phyloP scores from a whole-genome alignment of 371 early-diverging fungal genomes.

The Mortierella sp. region DNA sequence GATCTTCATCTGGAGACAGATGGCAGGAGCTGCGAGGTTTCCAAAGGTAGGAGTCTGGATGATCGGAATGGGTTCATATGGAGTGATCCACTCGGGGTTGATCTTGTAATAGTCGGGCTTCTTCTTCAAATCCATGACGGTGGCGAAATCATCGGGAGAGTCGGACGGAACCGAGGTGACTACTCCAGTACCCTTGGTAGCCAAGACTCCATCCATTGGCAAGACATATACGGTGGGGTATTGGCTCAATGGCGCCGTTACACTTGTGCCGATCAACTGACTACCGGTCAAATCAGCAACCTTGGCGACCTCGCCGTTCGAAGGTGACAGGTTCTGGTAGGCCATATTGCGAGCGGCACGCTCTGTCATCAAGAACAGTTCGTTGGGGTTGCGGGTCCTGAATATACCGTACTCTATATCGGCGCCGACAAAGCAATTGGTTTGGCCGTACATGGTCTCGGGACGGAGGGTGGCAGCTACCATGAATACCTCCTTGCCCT shows the following conservation, averaged over 20 bases:
- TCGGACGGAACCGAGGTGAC: slow-evolving; percentile 99
- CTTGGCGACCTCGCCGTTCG: slow-evolving; percentile 74
- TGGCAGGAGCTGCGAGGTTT: slow-evolving; percentile 82
- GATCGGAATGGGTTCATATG: slow-evolving; percentile 86
- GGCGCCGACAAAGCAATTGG: slow-evolving; percentile 97
- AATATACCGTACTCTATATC: slow-evolving; percentile 91
- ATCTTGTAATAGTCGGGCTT: slow-evolving; percentile 95
- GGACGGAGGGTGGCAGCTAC: slow-evolving; percentile 98
- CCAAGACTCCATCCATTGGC: slow-evolving; percentile 96
- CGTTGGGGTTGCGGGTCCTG: slow-evolving; percentile 77
- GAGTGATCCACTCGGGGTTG: slow-evolving; percentile 86
- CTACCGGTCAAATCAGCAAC: slow-evolving; percentile 84
- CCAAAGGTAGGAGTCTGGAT: slow-evolving; percentile 91
- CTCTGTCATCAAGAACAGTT: slow-evolving; percentile 89
- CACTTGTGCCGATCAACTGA: slow-evolving; percentile 88
- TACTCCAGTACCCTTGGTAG: slow-evolving; percentile 97
- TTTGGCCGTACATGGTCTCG: slow-evolving; percentile 99
- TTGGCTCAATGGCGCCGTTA: slow-evolving; percentile 87
- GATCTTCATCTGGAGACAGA: slow-evolving; percentile 93
- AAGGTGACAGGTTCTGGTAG: slow-evolving; percentile 84
- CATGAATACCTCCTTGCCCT: slow-evolving; percentile 83
- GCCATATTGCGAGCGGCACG: slow-evolving; percentile 98
- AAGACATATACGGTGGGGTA: slow-evolving; percentile 90
- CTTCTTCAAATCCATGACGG: slow-evolving; percentile 91
- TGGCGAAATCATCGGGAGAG: slow-evolving; percentile 96